Conservation (phyloP, 129 eudicot genomes). For the Pseudognaphalium luteoalbum region DNA sequence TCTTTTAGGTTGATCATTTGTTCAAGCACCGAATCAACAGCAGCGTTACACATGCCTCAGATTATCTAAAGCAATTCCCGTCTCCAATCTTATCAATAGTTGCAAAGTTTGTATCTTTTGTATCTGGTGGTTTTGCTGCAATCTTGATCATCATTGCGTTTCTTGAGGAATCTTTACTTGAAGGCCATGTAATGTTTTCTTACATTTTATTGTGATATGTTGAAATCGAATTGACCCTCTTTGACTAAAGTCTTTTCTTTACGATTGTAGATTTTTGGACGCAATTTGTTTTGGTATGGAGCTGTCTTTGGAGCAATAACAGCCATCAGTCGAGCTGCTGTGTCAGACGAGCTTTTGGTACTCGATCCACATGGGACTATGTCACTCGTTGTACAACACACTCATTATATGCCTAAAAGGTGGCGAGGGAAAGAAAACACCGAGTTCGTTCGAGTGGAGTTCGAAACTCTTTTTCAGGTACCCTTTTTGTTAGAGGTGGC, state of each 20-base stretch:
- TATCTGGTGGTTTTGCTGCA: constrained; percentile 98
- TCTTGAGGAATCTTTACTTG: constrained; percentile 91
- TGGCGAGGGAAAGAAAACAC: constrained; percentile 92
- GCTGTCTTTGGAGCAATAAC: constrained; percentile 96
- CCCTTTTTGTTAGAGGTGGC: background rate
- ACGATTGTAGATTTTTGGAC: constrained; percentile 75
- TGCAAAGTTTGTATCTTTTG: constrained; percentile 91
- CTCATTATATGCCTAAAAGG: constrained; percentile 93
- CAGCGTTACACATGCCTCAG: constrained; percentile 82
- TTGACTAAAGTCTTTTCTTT: constrained; percentile 9
- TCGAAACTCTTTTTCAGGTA: constrained; percentile 96
- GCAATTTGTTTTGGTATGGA: constrained; percentile 93
- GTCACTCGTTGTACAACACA: constrained; percentile 78
- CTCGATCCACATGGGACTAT: constrained; percentile 84
- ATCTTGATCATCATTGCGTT: constrained; percentile 89
- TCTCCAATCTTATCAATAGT: constrained; percentile 78
- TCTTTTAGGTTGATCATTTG: constrained; percentile 86
- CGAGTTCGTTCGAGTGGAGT: constrained; percentile 65
- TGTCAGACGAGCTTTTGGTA: constrained; percentile 74
- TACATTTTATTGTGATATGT: background rate
- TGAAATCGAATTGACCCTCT: background rate
- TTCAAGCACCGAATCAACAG: constrained; percentile 86
- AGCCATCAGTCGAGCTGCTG: constrained; percentile 92
- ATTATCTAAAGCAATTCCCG: constrained; percentile 86
- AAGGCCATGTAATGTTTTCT: constrained; percentile 84